Base-by-base conservation (phyloP, 2,329 filamentous ascomycete genomes). In the Ophiobolus disseminans region DNA sequence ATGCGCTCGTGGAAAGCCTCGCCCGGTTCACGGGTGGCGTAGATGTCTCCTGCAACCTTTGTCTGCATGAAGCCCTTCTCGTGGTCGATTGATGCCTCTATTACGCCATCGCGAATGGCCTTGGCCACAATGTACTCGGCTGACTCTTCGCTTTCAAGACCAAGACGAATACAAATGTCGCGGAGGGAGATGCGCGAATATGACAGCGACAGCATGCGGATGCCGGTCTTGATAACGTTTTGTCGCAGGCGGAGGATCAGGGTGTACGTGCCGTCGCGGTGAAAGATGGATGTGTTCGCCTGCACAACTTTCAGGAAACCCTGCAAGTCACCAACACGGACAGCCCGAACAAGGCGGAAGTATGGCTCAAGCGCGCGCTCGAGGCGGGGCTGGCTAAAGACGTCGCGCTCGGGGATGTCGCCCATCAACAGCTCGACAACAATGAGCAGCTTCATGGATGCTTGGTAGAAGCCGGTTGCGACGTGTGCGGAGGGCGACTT, bases 111-210 rank as follows among this genome's bases (percentile, higher is more conserved):
- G 16, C 94, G 86, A 63, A 99, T 99, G 1, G 94, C 94, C 81
- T 99, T 99, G 58, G 94, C 94, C 26, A 97, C 94, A 73, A 99
- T 99, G 76, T 99, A 99, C 78, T 99, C 94, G 9, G 94, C 94
- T 32, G 91, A 96, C 80, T 99, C 94, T 73, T 99, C 94, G 63
- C 90, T 96, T 58, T 94, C 91, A 8, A 99, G 81, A 42, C 95
- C 91, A 40, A 99, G 82, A 38, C 94, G 90, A 50, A 97, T 91
- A 78, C 94, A 99, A 62, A 99, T 99, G 71, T 99, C 94, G 49
- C 94, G 88, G 46, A 99, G 83, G 1, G 93, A 97, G 68, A 99
- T 99, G 55, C 93, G 90, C 51, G 93, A 96, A 80, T 99, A 99
- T 16, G 92, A 96, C 57, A 99, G 81, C 31, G 93, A 97, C 85